Percentiles rank a stretch among this genome's conserved stretches.
Conservation (phyloP, 2,329 filamentous ascomycete species). For the Zasmidium cellare region DNA sequence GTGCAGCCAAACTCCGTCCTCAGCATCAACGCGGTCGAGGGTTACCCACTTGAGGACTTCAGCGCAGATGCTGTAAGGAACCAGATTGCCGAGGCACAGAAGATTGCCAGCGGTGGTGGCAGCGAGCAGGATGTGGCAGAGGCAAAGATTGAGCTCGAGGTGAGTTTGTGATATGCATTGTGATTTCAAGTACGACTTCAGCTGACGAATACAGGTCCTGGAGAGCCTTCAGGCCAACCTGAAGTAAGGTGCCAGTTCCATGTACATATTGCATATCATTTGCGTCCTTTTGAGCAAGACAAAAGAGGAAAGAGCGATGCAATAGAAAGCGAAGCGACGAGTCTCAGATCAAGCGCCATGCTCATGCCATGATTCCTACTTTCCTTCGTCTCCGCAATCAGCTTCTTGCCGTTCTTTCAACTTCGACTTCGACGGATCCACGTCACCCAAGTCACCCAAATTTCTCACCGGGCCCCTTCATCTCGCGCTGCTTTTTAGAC, state of each 20-base stretch:
- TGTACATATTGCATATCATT: constrained; percentile 31
- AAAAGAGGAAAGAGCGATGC: constrained; percentile 6
- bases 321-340: neutral
- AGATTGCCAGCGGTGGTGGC: constrained; percentile 84
- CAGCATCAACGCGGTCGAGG: constrained; percentile 98
- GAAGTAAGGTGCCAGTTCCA: constrained; percentile 60
- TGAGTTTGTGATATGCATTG: constrained; percentile 48
- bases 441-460: neutral
- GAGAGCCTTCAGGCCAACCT: constrained; percentile 79
- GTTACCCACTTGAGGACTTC: constrained; percentile 92
- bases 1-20: constrained; percentile 92
- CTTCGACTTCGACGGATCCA: neutral
- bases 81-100: constrained; percentile 93
- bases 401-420: neutral
- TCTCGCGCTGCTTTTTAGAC: neutral
- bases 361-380: neutral
- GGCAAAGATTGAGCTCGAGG: constrained; percentile 99
- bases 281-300: constrained; percentile 10
- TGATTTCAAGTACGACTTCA: constrained; percentile 30
- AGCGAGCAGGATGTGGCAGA: constrained; percentile 98
- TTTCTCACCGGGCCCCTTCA: too few species aligned
- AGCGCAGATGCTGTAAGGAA: constrained; percentile 82
- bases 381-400: neutral
- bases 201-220: constrained; percentile 60
- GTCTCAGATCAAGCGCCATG: neutral